These are phyloP conservation scores for Didymella segeticola DNA, from an alignment of 2,329 filamentous ascomycete species.

Conservation along the genomic window DNA sequence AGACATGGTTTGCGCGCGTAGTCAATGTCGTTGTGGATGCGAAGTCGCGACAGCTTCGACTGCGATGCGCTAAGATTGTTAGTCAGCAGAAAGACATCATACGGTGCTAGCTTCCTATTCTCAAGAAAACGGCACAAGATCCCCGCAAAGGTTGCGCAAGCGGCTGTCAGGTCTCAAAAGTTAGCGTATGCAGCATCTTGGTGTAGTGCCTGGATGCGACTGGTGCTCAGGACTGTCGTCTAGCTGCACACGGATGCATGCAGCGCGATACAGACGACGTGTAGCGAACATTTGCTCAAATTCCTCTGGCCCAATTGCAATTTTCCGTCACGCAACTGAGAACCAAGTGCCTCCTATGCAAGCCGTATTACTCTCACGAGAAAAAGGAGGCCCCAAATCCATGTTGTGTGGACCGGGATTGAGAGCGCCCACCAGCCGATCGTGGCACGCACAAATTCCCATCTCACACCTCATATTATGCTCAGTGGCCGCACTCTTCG, in stretches of 20 bases:
- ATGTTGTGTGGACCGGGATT: conserved; percentile 21
- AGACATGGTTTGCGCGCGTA: conserved; percentile 68
- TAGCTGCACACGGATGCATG: neutral
- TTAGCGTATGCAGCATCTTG: conserved; percentile 23
- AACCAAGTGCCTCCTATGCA: neutral
- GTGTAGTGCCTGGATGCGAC: neutral
- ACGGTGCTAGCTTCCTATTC: neutral
- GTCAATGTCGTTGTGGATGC: conserved; percentile 17
- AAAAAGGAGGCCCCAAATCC: conserved; percentile 13
- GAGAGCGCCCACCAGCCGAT: conserved; percentile 13
- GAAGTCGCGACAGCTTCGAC: conserved; percentile 9
- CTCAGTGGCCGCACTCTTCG: conserved; percentile 9
- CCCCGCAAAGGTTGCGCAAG: conserved; percentile 17
- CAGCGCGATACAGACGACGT: neutral
- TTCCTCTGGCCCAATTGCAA: neutral
- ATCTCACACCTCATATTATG: conserved; percentile 10
- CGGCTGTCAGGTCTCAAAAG: conserved; percentile 21
- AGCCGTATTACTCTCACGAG: neutral
- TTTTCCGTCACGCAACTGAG: neutral
- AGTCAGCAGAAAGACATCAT: conserved; percentile 32
- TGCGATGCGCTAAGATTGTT: conserved; percentile 10
- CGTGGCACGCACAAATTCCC: conserved; percentile 21
- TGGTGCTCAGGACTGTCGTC: neutral
- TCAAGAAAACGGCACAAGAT: neutral
- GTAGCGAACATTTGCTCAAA: neutral